phyloP scores from a whole-genome alignment of 202 grass and related monocot genomes.

The Digitaria exilis region DNA sequence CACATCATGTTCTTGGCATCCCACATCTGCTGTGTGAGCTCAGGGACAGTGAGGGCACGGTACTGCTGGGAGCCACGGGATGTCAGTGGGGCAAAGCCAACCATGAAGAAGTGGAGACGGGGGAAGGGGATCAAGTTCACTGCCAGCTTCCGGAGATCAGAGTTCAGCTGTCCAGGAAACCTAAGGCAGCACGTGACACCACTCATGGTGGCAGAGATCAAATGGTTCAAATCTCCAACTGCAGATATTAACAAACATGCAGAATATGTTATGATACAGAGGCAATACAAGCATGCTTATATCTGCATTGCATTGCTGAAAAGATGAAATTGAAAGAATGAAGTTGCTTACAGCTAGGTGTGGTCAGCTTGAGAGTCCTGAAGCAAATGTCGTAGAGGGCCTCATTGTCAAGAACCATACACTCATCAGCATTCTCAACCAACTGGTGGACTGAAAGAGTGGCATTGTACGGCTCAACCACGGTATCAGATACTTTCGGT shows the following conservation, averaged over 20 bases:
- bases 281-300: neutral
- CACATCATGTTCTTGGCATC: slow-evolving; percentile 74
- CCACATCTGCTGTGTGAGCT: slow-evolving; percentile 91
- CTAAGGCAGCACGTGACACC: slow-evolving; percentile 76
- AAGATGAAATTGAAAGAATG: neutral
- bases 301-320: no score
- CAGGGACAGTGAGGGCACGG: slow-evolving; percentile 74
- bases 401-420: slow-evolving; percentile 73
- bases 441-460: slow-evolving; percentile 74
- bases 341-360: slow-evolving; percentile 52
- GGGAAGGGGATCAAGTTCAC: slow-evolving; percentile 83
- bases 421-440: slow-evolving; percentile 75
- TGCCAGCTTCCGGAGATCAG: slow-evolving; percentile 66
- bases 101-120: slow-evolving; percentile 90
- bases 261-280: slow-evolving; percentile 14
- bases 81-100: slow-evolving; percentile 69
- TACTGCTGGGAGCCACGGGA: slow-evolving; percentile 89
- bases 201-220: slow-evolving; percentile 77
- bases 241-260: slow-evolving; percentile 27
- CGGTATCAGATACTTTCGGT: slow-evolving; percentile 76
- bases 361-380: slow-evolving; percentile 74
- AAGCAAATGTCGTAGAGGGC: slow-evolving; percentile 74
- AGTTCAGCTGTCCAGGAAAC: slow-evolving; percentile 76
- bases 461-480: slow-evolving; percentile 73
- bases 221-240: slow-evolving; percentile 81